phyloP scores from a whole-genome alignment of 2,329 filamentous ascomycete species.

The Mycosphaerella arachidis region DNA sequence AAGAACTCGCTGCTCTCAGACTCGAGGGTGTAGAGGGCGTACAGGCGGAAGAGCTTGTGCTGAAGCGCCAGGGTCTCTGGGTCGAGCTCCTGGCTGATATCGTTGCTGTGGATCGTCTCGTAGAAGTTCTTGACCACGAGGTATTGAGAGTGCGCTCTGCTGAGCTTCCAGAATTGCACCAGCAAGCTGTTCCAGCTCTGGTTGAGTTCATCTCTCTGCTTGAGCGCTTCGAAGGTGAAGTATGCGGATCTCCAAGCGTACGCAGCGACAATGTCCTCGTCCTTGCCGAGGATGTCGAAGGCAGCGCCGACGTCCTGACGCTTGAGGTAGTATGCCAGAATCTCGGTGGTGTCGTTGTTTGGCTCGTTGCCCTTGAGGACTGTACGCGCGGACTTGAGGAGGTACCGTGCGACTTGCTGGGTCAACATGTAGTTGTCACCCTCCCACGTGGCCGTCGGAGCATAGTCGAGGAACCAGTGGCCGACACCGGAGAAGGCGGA shows the following conservation, averaged over 20 bases:
- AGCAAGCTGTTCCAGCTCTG: conserved; percentile 72
- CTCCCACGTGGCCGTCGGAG: conserved; percentile 68
- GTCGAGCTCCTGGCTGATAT: conserved; percentile 53
- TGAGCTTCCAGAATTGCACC: conserved; percentile 72
- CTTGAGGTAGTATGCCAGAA: conserved; percentile 60
- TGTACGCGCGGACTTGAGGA: conserved; percentile 68
- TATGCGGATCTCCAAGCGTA: conserved; percentile 72
- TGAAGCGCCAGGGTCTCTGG: conserved; percentile 55
- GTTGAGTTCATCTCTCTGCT: conserved; percentile 70
- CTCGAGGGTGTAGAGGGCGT: conserved; percentile 63
- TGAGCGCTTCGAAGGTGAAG: conserved; percentile 70
- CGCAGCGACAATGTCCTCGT: conserved; percentile 66
- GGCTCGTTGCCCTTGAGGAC: conserved; percentile 62
- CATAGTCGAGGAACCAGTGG: conserved; percentile 68
- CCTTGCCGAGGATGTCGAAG: conserved; percentile 67
- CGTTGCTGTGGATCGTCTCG: conserved; percentile 56
- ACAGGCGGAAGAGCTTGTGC: conserved; percentile 63
- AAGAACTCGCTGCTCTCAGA: conserved; percentile 69
- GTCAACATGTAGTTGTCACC: conserved; percentile 81
- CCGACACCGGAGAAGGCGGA: conserved; percentile 72
- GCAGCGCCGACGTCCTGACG: conserved; percentile 67
- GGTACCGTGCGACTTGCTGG: conserved; percentile 71
- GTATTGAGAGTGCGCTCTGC: conserved; percentile 71
- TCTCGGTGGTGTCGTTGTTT: conserved; percentile 63
- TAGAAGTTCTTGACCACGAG: conserved; percentile 78